These are phyloP conservation scores for Chalciporus sphaerocephalus DNA, from an alignment of 768 basidiomycete genomes.

Conservation along the genomic window DNA sequence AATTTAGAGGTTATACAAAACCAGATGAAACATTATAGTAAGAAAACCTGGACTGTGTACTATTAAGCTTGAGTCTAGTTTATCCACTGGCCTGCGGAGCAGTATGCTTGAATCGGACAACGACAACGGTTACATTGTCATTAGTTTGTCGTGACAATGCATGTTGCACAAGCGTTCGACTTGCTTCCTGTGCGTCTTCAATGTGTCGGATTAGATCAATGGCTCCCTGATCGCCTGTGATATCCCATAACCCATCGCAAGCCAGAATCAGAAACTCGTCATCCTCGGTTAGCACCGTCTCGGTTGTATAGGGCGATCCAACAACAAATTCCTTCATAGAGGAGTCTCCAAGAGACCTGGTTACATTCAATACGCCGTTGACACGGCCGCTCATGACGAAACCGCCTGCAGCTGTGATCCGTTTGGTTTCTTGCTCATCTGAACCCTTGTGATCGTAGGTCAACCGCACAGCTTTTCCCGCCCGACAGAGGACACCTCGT, in stretches of 20 bases:
- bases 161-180: slow-evolving; percentile 71
- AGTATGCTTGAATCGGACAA: slow-evolving; percentile 68
- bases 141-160: slow-evolving; percentile 86
- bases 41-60: slow-evolving; percentile 2
- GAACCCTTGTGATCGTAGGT: slow-evolving; percentile 99
- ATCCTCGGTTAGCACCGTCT: slow-evolving; percentile 83
- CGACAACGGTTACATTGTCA: slow-evolving; percentile 91
- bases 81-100: slow-evolving; percentile 12
- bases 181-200: slow-evolving; percentile 79
- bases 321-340: slow-evolving; percentile 99
- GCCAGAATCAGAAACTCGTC: slow-evolving; percentile 96
- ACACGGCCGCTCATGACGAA: slow-evolving; percentile 99
- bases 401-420: slow-evolving; percentile 95
- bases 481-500: slow-evolving; percentile 86
- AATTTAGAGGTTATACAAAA: neutral
- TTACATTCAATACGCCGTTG: slow-evolving; percentile 95
- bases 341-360: slow-evolving; percentile 91
- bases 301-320: slow-evolving; percentile 97
- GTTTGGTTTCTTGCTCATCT: slow-evolving; percentile 94
- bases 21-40: slow-evolving; percentile 4
- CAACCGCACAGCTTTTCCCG: slow-evolving; percentile 84
- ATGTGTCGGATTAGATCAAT: slow-evolving; percentile 76
- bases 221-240: slow-evolving; percentile 85
- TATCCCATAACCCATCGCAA: slow-evolving; percentile 99
- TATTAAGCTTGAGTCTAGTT: slow-evolving; percentile 1